A percentile compares a stretch with the other conserved stretches of the same genome.
Conservation (phyloP, 2,329 filamentous ascomycete genomes). For the Curvularia lunata region DNA sequence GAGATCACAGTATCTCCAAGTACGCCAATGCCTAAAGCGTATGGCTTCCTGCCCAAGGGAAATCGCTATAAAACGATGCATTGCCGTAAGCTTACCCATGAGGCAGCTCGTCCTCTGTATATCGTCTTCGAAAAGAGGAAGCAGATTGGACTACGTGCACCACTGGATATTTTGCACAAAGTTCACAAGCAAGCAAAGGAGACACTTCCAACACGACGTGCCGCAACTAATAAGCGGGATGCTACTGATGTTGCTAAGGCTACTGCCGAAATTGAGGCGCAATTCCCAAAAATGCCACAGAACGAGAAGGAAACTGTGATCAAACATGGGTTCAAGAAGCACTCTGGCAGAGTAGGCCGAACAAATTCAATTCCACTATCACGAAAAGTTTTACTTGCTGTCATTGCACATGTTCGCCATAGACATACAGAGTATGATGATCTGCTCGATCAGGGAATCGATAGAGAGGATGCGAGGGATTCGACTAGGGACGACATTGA, state of each 20-base stretch:
- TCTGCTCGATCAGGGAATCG: slow-evolving; percentile 31
- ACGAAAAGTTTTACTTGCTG: slow-evolving; percentile 55
- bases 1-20: slow-evolving; percentile 32
- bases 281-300: slow-evolving; percentile 54
- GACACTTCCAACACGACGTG: slow-evolving; percentile 51
- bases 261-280: slow-evolving; percentile 40
- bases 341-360: slow-evolving; percentile 57
- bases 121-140: slow-evolving; percentile 38
- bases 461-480: slow-evolving; percentile 33
- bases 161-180: slow-evolving; percentile 45
- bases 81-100: slow-evolving; percentile 41
- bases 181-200: slow-evolving; percentile 50
- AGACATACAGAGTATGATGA: slow-evolving; percentile 58
- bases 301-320: slow-evolving; percentile 47
- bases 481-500: slow-evolving; percentile 31
- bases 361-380: slow-evolving; percentile 49
- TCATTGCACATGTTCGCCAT: slow-evolving; percentile 59
- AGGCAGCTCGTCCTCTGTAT: slow-evolving; percentile 36
- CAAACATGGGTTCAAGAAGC: slow-evolving; percentile 54
- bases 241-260: slow-evolving; percentile 28
- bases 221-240: slow-evolving; percentile 47
- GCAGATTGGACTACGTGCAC: slow-evolving; percentile 53
- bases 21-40: slow-evolving; percentile 36
- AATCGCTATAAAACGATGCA: slow-evolving; percentile 45
- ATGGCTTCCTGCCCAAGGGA: slow-evolving; percentile 45